phyloP scores from a whole-genome alignment of 345 rosid genomes.

The Linum usitatissimum region DNA sequence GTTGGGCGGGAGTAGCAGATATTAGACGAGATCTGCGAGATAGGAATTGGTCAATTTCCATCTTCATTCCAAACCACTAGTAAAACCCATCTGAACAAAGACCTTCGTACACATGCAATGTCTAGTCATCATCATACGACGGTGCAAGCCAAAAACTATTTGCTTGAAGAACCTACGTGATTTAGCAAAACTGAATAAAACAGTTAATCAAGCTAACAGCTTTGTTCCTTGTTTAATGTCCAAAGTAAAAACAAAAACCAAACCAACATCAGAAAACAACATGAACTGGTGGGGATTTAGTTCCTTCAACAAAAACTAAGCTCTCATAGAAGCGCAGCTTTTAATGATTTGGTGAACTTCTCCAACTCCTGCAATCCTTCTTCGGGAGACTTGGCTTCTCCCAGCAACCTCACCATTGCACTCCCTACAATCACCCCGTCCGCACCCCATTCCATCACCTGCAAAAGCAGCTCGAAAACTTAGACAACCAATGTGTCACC shows the following conservation, averaged over 20 bases:
- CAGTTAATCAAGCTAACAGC: not conserved
- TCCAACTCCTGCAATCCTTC: slow-evolving; percentile 61
- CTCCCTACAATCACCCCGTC: slow-evolving; percentile 82
- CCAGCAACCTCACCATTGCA: slow-evolving; percentile 64
- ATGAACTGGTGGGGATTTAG: not conserved
- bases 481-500: not conserved
- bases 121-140: too few species aligned
- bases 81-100: too few species aligned
- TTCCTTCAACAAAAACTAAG: not conserved
- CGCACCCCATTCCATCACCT: slow-evolving; percentile 82
- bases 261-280: not conserved
- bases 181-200: too few species aligned
- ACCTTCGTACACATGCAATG: too few species aligned
- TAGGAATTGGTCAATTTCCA: too few species aligned
- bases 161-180: too few species aligned
- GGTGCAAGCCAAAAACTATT: too few species aligned
- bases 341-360: slow-evolving; percentile 49
- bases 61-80: too few species aligned
- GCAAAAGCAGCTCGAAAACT: slow-evolving; percentile 3
- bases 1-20: too few species aligned
- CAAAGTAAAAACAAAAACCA: not conserved
- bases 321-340: slow-evolving; percentile 33
- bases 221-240: not conserved
- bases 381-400: slow-evolving; percentile 59
- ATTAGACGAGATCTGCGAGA: too few species aligned